Evolutionary conservation across 2,329 filamentous ascomycete species (phyloP).

Genomic region (Aspergillus thermomutatus): DNA sequence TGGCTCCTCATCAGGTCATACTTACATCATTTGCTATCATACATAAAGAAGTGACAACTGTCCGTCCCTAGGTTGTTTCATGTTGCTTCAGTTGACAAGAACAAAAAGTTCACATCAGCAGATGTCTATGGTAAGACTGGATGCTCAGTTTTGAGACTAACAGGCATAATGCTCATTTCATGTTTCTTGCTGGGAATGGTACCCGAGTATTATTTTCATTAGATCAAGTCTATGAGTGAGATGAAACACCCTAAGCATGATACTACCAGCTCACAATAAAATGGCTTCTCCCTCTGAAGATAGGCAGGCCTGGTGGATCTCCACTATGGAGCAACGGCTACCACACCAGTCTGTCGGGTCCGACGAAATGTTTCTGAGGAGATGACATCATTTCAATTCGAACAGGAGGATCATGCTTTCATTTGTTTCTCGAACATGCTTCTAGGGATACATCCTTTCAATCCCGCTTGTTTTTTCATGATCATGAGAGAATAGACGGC

Average conservation of each 20-base stretch:
- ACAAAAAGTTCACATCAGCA: background rate
- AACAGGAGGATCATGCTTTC: background rate
- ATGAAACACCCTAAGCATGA: background rate
- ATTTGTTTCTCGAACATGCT: background rate
- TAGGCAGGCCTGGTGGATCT: slow-evolving; percentile 6
- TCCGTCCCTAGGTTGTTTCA: background rate
- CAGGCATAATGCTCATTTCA: background rate
- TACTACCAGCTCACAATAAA: background rate
- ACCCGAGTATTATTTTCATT: background rate
- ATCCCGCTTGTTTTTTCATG: background rate
- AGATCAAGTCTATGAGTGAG: background rate
- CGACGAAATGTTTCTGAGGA: background rate
- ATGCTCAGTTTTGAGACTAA: background rate
- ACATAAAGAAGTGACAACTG: background rate
- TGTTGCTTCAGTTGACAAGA: background rate
- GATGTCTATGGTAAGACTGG: background rate
- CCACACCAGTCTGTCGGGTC: slow-evolving; percentile 26
- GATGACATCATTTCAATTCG: background rate
- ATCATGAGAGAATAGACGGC: background rate
- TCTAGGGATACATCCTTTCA: background rate
- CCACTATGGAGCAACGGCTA: slow-evolving; percentile 11
- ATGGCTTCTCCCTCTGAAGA: background rate
- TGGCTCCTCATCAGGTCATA: background rate
- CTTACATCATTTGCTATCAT: background rate
- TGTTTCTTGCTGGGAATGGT: background rate